Conservation (phyloP, 2,329 filamentous ascomycete genomes). For the Tolypocladium tropicale region DNA sequence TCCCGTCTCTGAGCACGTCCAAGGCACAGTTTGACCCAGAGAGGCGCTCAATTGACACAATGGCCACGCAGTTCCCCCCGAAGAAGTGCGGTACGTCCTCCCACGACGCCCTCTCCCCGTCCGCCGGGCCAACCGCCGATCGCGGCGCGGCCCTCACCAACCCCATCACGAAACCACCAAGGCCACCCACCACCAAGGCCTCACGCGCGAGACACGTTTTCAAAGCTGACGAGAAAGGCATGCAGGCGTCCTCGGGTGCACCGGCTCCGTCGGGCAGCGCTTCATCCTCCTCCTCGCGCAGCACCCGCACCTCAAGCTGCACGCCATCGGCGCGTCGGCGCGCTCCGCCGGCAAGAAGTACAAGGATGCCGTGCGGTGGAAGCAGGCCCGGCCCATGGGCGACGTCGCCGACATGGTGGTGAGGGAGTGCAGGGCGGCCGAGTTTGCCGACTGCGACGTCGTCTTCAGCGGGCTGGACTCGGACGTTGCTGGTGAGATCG, state of each 20-base stretch:
- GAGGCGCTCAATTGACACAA: constrained; percentile 8
- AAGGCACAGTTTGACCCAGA: neutral
- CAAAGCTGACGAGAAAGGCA: neutral
- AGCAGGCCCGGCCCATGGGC: constrained; percentile 78
- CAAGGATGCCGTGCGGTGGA: constrained; percentile 90
- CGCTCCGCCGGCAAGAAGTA: constrained; percentile 90
- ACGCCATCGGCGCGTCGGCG: constrained; percentile 81
- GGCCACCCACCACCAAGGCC: too few species aligned
- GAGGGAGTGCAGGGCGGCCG: constrained; percentile 69
- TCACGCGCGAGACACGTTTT: too few species aligned
- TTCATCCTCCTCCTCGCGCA: constrained; percentile 87
- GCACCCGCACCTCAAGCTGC: constrained; percentile 78
- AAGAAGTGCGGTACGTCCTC: constrained; percentile 47
- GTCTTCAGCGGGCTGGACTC: constrained; percentile 90
- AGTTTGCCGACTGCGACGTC: constrained; percentile 84
- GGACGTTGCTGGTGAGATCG: constrained; percentile 84
- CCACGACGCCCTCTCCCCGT: neutral
- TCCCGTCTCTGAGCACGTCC: neutral
- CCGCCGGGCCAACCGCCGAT: constrained; percentile 3
- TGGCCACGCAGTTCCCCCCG: constrained; percentile 36
- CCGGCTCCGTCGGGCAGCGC: constrained; percentile 87
- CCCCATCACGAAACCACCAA: too few species aligned
- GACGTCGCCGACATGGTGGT: constrained; percentile 73
- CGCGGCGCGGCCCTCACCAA: neutral
- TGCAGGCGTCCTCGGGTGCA: constrained; percentile 72